Evolutionary conservation across 2,329 filamentous ascomycete species (phyloP).

Genomic region (Xylariaceae sp.): DNA sequence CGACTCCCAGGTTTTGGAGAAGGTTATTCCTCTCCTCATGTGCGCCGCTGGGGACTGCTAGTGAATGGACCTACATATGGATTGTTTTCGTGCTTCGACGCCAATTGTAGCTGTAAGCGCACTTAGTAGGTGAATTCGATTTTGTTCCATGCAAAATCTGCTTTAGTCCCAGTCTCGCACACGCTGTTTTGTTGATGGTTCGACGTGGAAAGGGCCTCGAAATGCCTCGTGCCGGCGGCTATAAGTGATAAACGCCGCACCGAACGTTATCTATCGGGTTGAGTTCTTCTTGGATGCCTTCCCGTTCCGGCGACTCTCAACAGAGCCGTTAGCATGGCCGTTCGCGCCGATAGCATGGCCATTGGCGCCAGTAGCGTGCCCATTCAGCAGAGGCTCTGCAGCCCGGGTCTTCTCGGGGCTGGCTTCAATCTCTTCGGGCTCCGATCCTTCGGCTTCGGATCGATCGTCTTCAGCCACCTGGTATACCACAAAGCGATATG

Average conservation of each 20-base stretch:
- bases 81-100: background rate
- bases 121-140: background rate
- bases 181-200: constrained; percentile 6
- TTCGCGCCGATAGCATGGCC: constrained; percentile 30
- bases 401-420: constrained; percentile 22
- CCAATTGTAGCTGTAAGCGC: background rate
- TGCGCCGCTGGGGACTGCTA: constrained; percentile 15
- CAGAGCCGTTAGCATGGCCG: constrained; percentile 26
- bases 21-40: background rate
- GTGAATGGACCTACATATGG: constrained; percentile 20
- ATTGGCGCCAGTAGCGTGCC: constrained; percentile 25
- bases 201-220: background rate
- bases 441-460: constrained; percentile 64
- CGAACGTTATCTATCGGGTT: constrained; percentile 18
- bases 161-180: constrained; percentile 12
- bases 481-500: constrained; percentile 63
- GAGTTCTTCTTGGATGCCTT: constrained; percentile 26
- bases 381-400: constrained; percentile 27
- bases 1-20: background rate
- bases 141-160: background rate
- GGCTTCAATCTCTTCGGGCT: constrained; percentile 43
- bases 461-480: constrained; percentile 65
- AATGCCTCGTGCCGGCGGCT: constrained; percentile 19
- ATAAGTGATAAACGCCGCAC: constrained; percentile 7
- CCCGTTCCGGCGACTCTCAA: constrained; percentile 24